Base-by-base conservation (phyloP, 306 rosid species). In the Inga oerstediana region DNA sequence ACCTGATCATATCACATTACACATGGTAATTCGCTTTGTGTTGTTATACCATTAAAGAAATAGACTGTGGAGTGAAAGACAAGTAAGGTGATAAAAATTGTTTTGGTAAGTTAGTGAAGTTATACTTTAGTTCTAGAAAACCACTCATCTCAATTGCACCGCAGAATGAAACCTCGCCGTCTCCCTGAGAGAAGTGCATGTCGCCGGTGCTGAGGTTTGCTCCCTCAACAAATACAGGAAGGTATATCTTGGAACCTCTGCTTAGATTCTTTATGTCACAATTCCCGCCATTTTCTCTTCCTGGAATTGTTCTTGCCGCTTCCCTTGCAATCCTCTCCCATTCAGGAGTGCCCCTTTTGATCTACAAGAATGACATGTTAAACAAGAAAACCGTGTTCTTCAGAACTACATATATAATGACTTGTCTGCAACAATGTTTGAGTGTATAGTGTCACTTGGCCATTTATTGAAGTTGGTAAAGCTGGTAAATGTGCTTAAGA, bases 131-230 rank as follows among this genome's bases (percentile, higher is more conserved):
- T 80, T 95, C 97, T 24, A 95, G 91, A 85, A 95, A 95, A 81
- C 99, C 98, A 51, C 99, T 95, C 99, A 95, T 95, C 87, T 95
- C 98, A 45, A 95, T 95, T 30, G 99, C 98, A 54, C 99, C 99
- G 72, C 99, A 96, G 68, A 93, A 89, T 22, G 98, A 81, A 81
- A 96, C 87, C 86, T 96, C 98, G 32, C 98, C 97, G 77, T 93
- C 99, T 14, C 99, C 97, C 88, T 93, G 96, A 44, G 98, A 95
- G 74, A 95, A 95, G 79, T 93, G 97, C 97, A 93, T 93, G 87
- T 96, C 99, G 11, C 98, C 98, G 8, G 97, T 87, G 83, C 99
- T 96, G 51, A 96, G 90, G 85, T 96, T 96, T 76, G 97, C 97
- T 75, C 98, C 98, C 81, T 95, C 98, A 15, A 93, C 89, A 70